phyloP scores from a whole-genome alignment of 192 early-diverging fungal species.

The Chytriomyces sp. region DNA sequence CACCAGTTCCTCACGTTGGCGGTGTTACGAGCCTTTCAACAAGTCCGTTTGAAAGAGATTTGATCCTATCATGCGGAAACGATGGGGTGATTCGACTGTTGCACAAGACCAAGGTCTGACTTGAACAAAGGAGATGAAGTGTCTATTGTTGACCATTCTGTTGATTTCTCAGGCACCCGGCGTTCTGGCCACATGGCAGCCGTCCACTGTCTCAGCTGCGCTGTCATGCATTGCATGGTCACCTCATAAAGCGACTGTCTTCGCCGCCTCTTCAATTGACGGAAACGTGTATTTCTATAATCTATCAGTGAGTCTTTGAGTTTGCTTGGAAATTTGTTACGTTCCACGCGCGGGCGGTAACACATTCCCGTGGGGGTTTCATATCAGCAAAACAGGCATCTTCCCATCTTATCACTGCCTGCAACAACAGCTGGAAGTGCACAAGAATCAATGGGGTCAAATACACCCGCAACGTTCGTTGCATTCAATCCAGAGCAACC shows the following conservation, averaged over 20 bases:
- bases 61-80: constrained; percentile 48
- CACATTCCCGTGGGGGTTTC: neutral
- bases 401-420: constrained; percentile 12
- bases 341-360: neutral
- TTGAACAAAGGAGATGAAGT: neutral
- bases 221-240: constrained; percentile 46
- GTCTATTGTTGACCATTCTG: neutral
- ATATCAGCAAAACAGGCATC: constrained; percentile 31
- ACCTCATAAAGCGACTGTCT: constrained; percentile 46
- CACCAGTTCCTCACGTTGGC: constrained; percentile 46
- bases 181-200: constrained; percentile 46
- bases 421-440: neutral
- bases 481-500: constrained; percentile 21
- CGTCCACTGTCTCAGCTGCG: constrained; percentile 32
- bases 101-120: constrained; percentile 43
- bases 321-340: neutral
- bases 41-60: constrained; percentile 52
- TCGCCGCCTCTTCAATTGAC: constrained; percentile 37
- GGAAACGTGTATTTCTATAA: constrained; percentile 54
- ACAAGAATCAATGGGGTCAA: neutral
- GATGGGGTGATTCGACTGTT: constrained; percentile 50
- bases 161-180: neutral
- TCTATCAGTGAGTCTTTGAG: constrained; percentile 39
- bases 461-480: neutral
- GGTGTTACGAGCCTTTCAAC: constrained; percentile 44